A percentile compares a stretch with the other conserved stretches of the same genome.
These are phyloP conservation scores for Penicillium taxi DNA, from an alignment of 495 filamentous ascomycete genomes.

Conservation along the genomic window DNA sequence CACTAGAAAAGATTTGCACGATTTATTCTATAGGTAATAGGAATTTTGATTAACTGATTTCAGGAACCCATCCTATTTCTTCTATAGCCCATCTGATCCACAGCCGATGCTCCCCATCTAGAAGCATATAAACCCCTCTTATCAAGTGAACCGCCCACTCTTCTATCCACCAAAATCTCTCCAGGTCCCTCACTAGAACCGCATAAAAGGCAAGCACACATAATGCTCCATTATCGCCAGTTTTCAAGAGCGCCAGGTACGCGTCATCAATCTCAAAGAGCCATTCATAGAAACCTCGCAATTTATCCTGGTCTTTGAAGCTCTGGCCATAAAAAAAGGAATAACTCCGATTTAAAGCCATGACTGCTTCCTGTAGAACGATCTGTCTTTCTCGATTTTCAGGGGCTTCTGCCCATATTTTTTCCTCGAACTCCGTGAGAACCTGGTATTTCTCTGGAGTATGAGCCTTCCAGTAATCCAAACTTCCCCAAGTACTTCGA, in stretches of 20 bases:
- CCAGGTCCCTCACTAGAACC: neutral
- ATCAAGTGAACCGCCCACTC: constrained; percentile 1
- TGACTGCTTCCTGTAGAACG: neutral
- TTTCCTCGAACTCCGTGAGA: constrained; percentile 1
- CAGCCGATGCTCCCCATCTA: constrained; percentile 4
- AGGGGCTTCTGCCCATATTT: neutral
- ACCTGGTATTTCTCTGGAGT: neutral
- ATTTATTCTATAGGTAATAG: too few relatives aligned
- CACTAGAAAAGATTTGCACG: too few relatives aligned
- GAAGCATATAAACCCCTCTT: neutral
- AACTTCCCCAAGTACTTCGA: constrained; percentile 1
- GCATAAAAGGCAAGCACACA: constrained; percentile 3
- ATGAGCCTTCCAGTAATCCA: constrained; percentile 3
- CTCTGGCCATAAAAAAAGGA: neutral
- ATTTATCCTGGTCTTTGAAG: constrained; percentile 30
- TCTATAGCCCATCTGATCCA: constrained; percentile 6
- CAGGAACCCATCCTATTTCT: constrained; percentile 5
- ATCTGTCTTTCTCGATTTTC: neutral
- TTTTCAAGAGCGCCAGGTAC: neutral
- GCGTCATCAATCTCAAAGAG: neutral
- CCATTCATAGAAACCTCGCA: constrained; percentile 21
- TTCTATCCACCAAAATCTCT: constrained; percentile 2
- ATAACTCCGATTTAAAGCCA: constrained; percentile 2
- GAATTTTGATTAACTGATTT: too few relatives aligned
- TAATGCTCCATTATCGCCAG: neutral